Evolutionary conservation across 2,329 filamentous ascomycete species (phyloP).

Genomic region (Phyllosticta citribraziliensis): DNA sequence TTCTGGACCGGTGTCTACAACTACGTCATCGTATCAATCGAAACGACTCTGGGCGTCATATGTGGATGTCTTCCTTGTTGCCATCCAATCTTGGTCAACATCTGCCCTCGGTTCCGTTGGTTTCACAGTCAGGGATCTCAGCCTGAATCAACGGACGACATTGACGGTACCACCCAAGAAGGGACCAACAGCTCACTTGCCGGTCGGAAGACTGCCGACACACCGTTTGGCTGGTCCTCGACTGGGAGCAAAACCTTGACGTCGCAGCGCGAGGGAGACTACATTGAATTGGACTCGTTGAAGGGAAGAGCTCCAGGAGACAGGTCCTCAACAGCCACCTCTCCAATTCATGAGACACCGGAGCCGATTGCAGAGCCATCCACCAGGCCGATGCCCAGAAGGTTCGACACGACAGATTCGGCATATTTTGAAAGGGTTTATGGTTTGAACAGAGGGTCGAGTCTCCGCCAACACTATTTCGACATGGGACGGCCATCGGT

Average conservation of each 20-base stretch:
- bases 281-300: neutral
- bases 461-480: neutral
- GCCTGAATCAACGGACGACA: neutral
- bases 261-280: neutral
- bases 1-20: conserved; percentile 20
- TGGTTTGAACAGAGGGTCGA: neutral
- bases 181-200: neutral
- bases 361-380: neutral
- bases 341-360: neutral
- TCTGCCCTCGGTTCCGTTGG: neutral
- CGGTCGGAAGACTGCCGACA: neutral
- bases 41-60: conserved; percentile 20
- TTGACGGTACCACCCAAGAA: neutral
- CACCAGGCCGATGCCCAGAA: neutral
- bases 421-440: neutral
- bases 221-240: neutral
- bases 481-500: neutral
- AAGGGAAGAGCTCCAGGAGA: neutral
- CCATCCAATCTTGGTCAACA: conserved; percentile 19
- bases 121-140: neutral
- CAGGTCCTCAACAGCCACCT: neutral
- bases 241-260: neutral
- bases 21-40: conserved; percentile 20
- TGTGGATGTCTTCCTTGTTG: conserved; percentile 24
- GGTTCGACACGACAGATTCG: neutral